phyloP scores from a whole-genome alignment of 176 grass and related monocot genomes.

The Musa acuminata region DNA sequence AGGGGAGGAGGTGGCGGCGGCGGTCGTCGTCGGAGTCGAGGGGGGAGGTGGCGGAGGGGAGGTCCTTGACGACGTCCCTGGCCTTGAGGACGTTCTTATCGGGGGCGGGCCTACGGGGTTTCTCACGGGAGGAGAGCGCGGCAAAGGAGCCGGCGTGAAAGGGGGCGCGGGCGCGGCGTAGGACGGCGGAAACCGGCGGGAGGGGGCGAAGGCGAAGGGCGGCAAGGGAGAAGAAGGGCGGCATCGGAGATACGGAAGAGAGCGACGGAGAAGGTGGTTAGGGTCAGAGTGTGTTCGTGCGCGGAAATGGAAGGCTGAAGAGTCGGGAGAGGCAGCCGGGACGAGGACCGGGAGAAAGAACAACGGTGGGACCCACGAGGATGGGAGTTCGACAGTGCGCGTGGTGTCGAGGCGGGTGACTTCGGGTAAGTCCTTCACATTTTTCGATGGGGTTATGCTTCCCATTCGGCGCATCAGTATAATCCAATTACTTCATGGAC shows the following conservation, averaged over 20 bases:
- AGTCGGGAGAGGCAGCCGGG: too few species aligned
- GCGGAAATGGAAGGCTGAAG: too few species aligned
- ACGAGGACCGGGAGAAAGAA: too few species aligned
- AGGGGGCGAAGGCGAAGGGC: conserved; percentile 3
- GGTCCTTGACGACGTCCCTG: conserved; percentile 14
- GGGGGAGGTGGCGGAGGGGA: not conserved
- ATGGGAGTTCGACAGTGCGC: too few species aligned
- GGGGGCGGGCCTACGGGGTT: not conserved
- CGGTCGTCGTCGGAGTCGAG: not conserved
- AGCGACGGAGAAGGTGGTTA: too few species aligned
- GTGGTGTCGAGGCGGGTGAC: too few species aligned
- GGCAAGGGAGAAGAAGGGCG: conserved; percentile 9
- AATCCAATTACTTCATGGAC: too few species aligned
- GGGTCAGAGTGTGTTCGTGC: too few species aligned
- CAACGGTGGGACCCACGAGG: too few species aligned
- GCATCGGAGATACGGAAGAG: conserved; percentile 9
- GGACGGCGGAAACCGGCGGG: not conserved
- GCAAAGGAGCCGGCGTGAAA: not conserved
- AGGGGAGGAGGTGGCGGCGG: conserved; percentile 40
- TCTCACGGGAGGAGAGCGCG: conserved; percentile 7
- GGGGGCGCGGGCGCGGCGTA: not conserved
- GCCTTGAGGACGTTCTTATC: conserved; percentile 28
- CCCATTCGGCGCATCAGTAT: too few species aligned
- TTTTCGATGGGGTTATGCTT: too few species aligned
- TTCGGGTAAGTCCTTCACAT: too few species aligned